Conservation (phyloP, 192 early-diverging fungal species). For the Linnemannia exigua region DNA sequence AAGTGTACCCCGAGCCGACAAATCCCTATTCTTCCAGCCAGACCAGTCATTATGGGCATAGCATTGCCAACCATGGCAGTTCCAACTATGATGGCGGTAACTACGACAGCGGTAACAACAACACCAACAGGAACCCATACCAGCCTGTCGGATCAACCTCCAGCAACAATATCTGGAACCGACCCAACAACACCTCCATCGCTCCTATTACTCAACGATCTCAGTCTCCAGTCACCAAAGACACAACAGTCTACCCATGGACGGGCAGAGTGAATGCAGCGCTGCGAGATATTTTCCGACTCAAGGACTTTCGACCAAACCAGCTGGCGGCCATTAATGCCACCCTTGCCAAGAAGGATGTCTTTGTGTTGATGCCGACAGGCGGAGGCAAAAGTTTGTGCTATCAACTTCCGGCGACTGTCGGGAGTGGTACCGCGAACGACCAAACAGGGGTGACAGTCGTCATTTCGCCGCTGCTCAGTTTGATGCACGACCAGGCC, state of each 20-base stretch:
- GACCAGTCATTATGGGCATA: too few species aligned
- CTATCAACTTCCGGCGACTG: slow-evolving; percentile 89
- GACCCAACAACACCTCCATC: neutral
- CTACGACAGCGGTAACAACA: neutral
- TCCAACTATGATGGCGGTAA: too few species aligned
- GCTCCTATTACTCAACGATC: neutral
- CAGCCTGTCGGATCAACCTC: neutral
- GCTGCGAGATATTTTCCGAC: slow-evolving; percentile 75
- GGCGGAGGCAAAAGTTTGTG: slow-evolving; percentile 97
- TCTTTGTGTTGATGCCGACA: slow-evolving; percentile 98
- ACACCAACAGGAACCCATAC: neutral
- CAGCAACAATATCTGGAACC: neutral
- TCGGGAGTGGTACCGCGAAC: slow-evolving; percentile 56
- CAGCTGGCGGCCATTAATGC: slow-evolving; percentile 94
- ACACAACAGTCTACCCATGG: slow-evolving; percentile 70
- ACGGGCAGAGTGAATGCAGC: slow-evolving; percentile 77
- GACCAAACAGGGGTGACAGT: slow-evolving; percentile 85
- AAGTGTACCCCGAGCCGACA: neutral
- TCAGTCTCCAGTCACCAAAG: slow-evolving; percentile 14
- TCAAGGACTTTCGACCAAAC: slow-evolving; percentile 84
- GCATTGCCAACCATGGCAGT: too few species aligned
- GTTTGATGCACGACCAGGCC: slow-evolving; percentile 97
- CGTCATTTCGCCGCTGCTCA: slow-evolving; percentile 93
- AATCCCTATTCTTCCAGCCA: neutral
- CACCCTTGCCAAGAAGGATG: slow-evolving; percentile 84